These are phyloP conservation scores for Pseudozyma thailandica DNA, from an alignment of 1,284 basidiomycete species.

Conservation along the genomic window DNA sequence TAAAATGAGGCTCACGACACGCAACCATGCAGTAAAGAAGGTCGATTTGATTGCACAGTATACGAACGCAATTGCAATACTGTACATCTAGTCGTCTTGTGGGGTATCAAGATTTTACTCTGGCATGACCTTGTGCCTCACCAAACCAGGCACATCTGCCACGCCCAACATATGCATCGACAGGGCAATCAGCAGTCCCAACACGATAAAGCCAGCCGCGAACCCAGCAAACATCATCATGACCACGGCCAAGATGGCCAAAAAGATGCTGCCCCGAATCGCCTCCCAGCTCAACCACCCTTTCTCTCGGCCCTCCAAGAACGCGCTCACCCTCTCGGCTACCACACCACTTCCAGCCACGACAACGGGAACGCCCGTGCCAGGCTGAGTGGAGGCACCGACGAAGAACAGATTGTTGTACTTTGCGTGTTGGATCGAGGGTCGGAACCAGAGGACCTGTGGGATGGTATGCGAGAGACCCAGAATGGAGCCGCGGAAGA, in stretches of 20 bases:
- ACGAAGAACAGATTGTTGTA: conserved; percentile 68
- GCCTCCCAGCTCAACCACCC: conserved; percentile 46
- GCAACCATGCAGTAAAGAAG: too few relatives aligned
- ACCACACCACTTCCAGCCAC: conserved; percentile 60
- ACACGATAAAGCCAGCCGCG: conserved; percentile 27
- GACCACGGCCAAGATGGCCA: conserved; percentile 25
- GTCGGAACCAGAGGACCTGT: conserved; percentile 66
- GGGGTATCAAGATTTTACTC: conserved; percentile 13
- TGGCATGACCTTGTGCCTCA: conserved; percentile 35
- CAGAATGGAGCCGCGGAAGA: conserved; percentile 69
- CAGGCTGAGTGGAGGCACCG: conserved; percentile 69
- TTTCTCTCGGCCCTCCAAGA: conserved; percentile 32
- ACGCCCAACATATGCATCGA: conserved; percentile 36
- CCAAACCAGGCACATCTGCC: conserved; percentile 40
- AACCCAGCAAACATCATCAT: conserved; percentile 28
- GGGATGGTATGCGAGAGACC: conserved; percentile 69
- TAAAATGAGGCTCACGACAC: too few relatives aligned
- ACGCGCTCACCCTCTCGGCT: conserved; percentile 44
- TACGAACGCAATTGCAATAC: too few relatives aligned
- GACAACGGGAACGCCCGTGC: conserved; percentile 66
- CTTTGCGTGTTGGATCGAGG: conserved; percentile 58
- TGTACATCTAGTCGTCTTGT: not conserved
- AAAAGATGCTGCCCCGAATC: conserved; percentile 28
- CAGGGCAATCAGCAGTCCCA: conserved; percentile 30
- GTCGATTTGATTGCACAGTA: too few relatives aligned